Percentiles rank a stretch among this genome's conserved stretches.
phyloP scores from a whole-genome alignment of 164 flowering plant species.

The Litsea cubeba region DNA sequence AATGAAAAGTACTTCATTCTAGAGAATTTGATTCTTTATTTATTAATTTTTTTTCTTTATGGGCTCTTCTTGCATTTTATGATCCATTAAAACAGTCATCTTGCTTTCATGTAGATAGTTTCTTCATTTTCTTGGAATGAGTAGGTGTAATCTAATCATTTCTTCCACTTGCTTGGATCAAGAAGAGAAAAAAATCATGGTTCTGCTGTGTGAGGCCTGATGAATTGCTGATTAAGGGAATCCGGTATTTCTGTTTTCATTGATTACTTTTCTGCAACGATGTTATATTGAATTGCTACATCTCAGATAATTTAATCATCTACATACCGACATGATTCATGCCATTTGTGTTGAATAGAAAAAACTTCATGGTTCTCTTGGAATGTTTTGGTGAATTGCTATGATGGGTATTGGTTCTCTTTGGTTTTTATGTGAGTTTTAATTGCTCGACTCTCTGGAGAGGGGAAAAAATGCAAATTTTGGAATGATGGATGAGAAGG shows the following conservation, averaged over 20 bases:
- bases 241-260: background rate
- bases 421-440: slow-evolving; percentile 1
- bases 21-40: background rate
- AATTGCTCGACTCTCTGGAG: background rate
- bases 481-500: slow-evolving; percentile 48
- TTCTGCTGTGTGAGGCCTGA: background rate
- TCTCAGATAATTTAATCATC: background rate
- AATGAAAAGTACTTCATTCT: background rate
- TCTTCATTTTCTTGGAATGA: slow-evolving; percentile 9
- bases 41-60: too few relatives aligned
- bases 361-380: background rate
- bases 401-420: slow-evolving; percentile 12
- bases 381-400: background rate
- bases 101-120: slow-evolving; percentile 4
- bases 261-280: background rate
- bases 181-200: background rate
- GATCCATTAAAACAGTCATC: slow-evolving; percentile 2
- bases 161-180: background rate
- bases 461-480: slow-evolving; percentile 12
- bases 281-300: background rate
- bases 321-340: background rate
- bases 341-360: background rate
- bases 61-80: background rate
- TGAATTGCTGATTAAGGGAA: background rate
- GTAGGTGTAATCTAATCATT: background rate